These are phyloP conservation scores for Petunia hybrid DNA, from an alignment of 305 asterid species.

Conservation along the genomic window DNA sequence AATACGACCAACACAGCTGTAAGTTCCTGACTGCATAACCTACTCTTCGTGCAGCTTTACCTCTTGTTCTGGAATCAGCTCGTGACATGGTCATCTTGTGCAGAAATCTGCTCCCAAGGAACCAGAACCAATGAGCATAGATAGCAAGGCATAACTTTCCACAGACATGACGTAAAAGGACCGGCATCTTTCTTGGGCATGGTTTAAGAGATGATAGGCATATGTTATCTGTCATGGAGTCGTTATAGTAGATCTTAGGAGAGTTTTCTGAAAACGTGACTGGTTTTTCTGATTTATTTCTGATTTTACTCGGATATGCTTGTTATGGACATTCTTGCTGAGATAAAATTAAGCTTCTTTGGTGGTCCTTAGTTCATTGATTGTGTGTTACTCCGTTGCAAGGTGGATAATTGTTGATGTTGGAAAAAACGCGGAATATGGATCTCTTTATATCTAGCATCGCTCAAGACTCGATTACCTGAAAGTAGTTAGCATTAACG, in stretches of 20 bases:
- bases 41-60: neutral
- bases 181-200: neutral
- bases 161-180: neutral
- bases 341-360: neutral
- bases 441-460: too few relatives aligned
- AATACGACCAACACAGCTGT: slow-evolving; percentile 44
- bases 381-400: neutral
- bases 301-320: neutral
- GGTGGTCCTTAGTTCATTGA: neutral
- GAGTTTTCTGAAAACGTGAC: neutral
- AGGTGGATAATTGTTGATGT: neutral
- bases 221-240: neutral
- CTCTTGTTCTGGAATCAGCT: neutral
- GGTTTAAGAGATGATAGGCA: neutral
- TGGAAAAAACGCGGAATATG: neutral
- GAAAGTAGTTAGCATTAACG: too few relatives aligned
- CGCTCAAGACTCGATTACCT: too few relatives aligned
- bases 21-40: neutral
- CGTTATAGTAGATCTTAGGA: neutral
- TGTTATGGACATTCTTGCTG: neutral
- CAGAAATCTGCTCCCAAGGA: slow-evolving; percentile 58
- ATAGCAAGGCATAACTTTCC: slow-evolving; percentile 62
- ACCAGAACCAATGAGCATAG: slow-evolving; percentile 68
- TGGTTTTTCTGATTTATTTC: neutral
- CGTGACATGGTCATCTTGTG: slow-evolving; percentile 7